Base-by-base conservation (phyloP, 345 rosid species). In the Eucalyptus pauciflora region DNA sequence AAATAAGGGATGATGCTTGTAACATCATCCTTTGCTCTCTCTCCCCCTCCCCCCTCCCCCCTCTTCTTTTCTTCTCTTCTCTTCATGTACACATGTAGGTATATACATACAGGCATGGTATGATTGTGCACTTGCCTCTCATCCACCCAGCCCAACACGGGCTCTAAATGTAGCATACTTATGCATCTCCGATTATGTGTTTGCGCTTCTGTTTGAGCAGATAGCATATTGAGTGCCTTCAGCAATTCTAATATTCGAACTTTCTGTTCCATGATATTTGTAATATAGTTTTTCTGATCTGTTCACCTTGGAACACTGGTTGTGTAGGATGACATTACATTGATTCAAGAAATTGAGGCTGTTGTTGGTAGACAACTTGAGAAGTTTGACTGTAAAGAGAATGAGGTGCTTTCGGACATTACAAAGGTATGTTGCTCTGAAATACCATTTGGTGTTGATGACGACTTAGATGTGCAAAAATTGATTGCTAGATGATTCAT, bases 321-420 rank as follows among this genome's bases (percentile, higher is more conserved):
- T 91, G 89, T 91, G 92, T 95, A 98, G 99, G 95, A 94, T 52
- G 98, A 97, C 90, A 93, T 95, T 49, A 92, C 93, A 86, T 98
- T 97, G 87, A 90, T 97, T 88, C 96, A 94, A 88, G 97, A 93
- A 91, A 97, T 97, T 87, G 99, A 98, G 90, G 96, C 95, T 13
- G 95, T 90, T 87, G 29, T 97, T 33, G 95, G 96, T 51, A 97
- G 93, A 86, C 93, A 97, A 86, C 89, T 98, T 88, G 97, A 95
- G 88, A 86, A 91, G 62, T 97, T 95, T 88, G 93, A 93, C 76
- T 94, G 93, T 89, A 95, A 94, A 91, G 98, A 96, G 92, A 94
- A 94, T 88, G 97, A 96, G 13, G 98, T 94, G 85, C 95, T 96
- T 89, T 89, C 94, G 52, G 96, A 95, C 52, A 94, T 97, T 89